phyloP scores from a whole-genome alignment of 495 filamentous ascomycete species.

The Cercophora newfieldiana region DNA sequence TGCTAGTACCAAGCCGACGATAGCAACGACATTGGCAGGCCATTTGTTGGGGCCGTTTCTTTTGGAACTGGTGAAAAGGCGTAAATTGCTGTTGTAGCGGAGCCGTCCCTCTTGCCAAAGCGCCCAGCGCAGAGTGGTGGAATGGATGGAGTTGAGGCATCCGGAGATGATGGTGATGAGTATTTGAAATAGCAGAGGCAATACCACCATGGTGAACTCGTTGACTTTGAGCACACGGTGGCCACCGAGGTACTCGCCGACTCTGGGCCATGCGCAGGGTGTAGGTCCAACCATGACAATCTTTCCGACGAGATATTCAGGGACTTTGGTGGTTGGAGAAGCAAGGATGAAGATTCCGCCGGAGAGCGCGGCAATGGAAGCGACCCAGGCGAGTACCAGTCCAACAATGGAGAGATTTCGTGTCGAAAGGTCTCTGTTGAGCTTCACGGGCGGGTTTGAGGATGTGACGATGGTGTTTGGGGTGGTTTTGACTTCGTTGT shows the following conservation, averaged over 20 bases:
- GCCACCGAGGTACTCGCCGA: not conserved
- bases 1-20: not conserved
- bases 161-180: not conserved
- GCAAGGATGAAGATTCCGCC: not conserved
- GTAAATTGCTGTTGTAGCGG: conserved; percentile 37
- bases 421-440: conserved; percentile 5
- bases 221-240: conserved; percentile 3
- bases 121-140: conserved; percentile 39
- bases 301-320: not conserved
- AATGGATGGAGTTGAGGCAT: conserved; percentile 25
- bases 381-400: conserved; percentile 4
- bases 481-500: not conserved
- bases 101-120: conserved; percentile 37
- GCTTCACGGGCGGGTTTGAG: not conserved
- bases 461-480: too few relatives aligned
- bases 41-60: conserved; percentile 8
- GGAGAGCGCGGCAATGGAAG: not conserved
- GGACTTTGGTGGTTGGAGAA: not conserved
- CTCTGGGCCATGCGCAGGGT: not conserved
- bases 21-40: not conserved
- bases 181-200: conserved; percentile 1
- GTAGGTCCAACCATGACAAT: not conserved
- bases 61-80: conserved; percentile 28
- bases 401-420: conserved; percentile 6
- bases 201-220: not conserved